phyloP scores from a whole-genome alignment of 257 asterid species.

The Rhazya stricta region DNA sequence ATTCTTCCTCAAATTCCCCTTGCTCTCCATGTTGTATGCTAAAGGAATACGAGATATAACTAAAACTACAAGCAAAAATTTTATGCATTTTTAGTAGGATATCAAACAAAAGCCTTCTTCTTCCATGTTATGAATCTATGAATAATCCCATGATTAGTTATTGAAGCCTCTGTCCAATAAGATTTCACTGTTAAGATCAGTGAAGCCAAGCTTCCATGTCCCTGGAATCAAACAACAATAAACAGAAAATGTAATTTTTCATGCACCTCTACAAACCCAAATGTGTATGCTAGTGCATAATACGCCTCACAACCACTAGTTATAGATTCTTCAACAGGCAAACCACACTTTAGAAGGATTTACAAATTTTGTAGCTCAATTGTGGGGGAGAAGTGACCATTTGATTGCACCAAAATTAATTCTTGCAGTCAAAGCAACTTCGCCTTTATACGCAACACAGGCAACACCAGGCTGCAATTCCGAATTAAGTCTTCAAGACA shows the following conservation, averaged over 20 bases:
- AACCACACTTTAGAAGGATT: neutral
- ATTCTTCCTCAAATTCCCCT: neutral
- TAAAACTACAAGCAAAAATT: neutral
- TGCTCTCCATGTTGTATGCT: neutral
- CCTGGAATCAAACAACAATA: neutral
- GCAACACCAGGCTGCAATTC: neutral
- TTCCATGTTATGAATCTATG: neutral
- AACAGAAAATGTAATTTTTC: neutral
- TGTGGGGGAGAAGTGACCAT: neutral
- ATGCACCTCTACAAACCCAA: neutral
- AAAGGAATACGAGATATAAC: neutral
- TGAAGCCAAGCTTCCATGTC: neutral
- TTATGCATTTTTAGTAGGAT: neutral
- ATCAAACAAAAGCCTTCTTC: neutral
- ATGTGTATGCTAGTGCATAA: no score
- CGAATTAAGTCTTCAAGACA: neutral
- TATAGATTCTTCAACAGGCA: neutral
- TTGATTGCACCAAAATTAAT: neutral
- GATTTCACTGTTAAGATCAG: neutral
- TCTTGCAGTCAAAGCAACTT: neutral
- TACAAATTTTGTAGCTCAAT: neutral
- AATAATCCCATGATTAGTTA: neutral
- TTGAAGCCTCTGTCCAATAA: neutral
- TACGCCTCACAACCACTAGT: neutral
- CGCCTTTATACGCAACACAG: neutral